Evolutionary conservation across 495 filamentous ascomycete species (phyloP), one percentile per base, ranked within the genome.

Genomic region (Penicillium flavigenum): DNA sequence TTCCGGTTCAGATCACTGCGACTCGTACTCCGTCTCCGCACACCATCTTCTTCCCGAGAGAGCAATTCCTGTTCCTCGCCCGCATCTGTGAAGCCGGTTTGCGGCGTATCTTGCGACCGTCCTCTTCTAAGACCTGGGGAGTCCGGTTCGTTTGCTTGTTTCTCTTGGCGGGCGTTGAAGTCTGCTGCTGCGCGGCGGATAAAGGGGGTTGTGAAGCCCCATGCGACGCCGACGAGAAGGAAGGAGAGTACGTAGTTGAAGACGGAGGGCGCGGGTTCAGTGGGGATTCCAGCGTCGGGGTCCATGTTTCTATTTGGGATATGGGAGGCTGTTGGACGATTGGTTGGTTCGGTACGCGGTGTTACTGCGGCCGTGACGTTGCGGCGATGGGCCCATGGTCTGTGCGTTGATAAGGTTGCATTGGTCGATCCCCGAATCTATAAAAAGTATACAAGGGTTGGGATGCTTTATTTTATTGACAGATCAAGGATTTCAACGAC

Each of bases 211-310:
- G 77, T 82, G 67, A 85, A 78, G 54, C 84, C 83, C 93, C 94
- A 98, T 65, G 91, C 91, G 48, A 91, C 77, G 41, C 91, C 91
- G 60, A 98, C 91, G 61, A 96, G 83, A 57, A 97, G 82, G 81
- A 97, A 97, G 59, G 89, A 90, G 49, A 92, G 79, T 57, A 90
- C 78, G 78, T 89, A 95, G 73, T 88, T 90, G 73, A 93, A 79
- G 54, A 86, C 72, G 1, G 86, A 83, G 36, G 88, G 88, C 5
- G 85, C 81, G 20, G 88, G 86, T 53, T 81, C 62, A 48, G 61
- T 44, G n/a, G 70, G 58, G 38, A 63, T 42, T 27, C 58, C 61
- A 43, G 63, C 60, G 49, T 72, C 60, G 46, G 73, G 61, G 44
- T 71, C 71, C 69, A 72, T 75, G 26, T 68, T 51, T 16, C 22